Evolutionary conservation across 1,284 basidiomycete species (phyloP), one percentile per base, ranked within the genome.

Genomic region (Ustilago curta): DNA sequence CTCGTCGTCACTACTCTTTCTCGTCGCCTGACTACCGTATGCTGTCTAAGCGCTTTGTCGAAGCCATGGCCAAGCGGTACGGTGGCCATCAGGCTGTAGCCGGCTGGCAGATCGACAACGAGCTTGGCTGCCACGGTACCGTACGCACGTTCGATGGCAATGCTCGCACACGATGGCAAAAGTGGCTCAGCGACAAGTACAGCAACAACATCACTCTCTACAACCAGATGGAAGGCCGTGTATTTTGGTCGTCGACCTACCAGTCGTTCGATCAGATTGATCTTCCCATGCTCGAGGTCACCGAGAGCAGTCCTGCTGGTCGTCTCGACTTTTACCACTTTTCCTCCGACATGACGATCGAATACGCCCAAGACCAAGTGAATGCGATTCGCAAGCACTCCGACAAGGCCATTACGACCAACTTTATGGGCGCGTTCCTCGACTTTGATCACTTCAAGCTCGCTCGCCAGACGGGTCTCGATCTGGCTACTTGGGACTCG

Each of bases 401-500:
- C 8, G 49, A 67, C 67, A 62, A 69, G 52, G 68, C 63, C 5
- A 73, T 78, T 66, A 76, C 76, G 4, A 76, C 76, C 50, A 78
- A 78, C 59, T 72, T 76, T 29, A 75, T 78, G 71, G 68, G 68
- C 16, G 67, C 49, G 16, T 71, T 69, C 49, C 51, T 73, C 42
- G 68, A 75, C 59, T 77, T 70, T 54, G 75, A 75, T 31, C 73
- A 78, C 44, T 63, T 76, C 50, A 69, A 74, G 47, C 60, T 78
- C 2, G 64, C 68, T 18, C 43, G 58, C 12, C 50, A 65, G 50
- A 63, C 58, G 8, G 64, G 69, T 5, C 35, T 78, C 0, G 76
- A 78, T 21, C 54, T 78, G 8, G 64, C 66, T n/a, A 76, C 73
- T 0, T 78, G 65, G 65, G 76, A 77, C 45, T 64, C 59, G 21